These are phyloP conservation scores for Trichomonascaceae sp. DNA, from an alignment of 1,139 yeast species.

Conservation along the genomic window DNA sequence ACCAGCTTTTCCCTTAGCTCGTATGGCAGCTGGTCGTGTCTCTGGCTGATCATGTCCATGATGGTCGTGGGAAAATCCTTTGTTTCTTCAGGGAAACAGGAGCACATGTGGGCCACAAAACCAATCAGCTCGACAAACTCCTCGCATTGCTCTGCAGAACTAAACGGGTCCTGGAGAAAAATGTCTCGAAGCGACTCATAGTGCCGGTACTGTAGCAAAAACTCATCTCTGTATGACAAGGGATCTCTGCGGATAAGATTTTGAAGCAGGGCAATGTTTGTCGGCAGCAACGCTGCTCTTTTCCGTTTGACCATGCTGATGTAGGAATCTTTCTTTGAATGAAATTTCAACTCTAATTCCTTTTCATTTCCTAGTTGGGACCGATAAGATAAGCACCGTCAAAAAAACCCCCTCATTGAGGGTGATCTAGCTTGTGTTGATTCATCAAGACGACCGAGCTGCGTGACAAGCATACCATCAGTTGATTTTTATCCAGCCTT, in stretches of 20 bases:
- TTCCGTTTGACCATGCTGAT: conserved; percentile 66
- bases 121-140: conserved; percentile 81
- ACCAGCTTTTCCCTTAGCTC: conserved; percentile 85
- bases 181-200: conserved; percentile 84
- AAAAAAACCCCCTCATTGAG: background rate
- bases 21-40: conserved; percentile 71
- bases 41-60: conserved; percentile 49
- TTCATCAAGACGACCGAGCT: too few species aligned
- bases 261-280: conserved; percentile 80
- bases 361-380: background rate
- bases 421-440: too few species aligned
- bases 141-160: conserved; percentile 38
- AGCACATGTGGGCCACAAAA: conserved; percentile 82
- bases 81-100: conserved; percentile 84
- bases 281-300: conserved; percentile 86
- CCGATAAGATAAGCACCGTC: background rate
- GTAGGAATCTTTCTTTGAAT: too few species aligned
- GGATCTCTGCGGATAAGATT: conserved; percentile 91
- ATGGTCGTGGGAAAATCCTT: conserved; percentile 71
- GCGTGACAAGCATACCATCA: too few species aligned
- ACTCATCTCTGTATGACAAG: conserved; percentile 85
- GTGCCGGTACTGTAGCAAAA: conserved; percentile 81
- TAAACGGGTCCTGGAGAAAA: conserved; percentile 44
- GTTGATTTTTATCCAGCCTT: too few species aligned
- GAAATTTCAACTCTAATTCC: background rate